Evolutionary conservation across 257 asterid species (phyloP).

Genomic region (Gentiana straminea): DNA sequence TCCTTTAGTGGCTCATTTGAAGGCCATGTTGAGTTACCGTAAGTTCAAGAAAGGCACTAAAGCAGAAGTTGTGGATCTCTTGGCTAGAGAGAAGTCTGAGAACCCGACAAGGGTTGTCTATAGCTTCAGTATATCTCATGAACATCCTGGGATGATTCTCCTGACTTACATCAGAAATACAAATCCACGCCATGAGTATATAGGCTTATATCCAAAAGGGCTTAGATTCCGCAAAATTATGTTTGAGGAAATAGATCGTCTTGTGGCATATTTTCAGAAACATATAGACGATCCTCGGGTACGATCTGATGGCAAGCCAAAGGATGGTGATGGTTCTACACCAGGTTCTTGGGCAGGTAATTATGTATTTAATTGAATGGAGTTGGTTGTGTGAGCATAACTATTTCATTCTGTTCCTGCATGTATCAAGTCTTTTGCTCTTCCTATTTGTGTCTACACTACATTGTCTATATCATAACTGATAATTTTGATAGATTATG

Average conservation of each 20-base stretch:
- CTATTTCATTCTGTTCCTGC: neutral
- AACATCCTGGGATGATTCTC: constrained; percentile 93
- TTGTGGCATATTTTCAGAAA: constrained; percentile 81
- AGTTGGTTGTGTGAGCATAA: no score
- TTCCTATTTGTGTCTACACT: no score
- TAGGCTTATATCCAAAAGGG: constrained; percentile 89
- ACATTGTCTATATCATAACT: no score
- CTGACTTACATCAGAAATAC: constrained; percentile 82
- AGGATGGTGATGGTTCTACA: constrained; percentile 44
- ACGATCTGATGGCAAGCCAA: constrained; percentile 45
- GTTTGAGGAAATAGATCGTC: constrained; percentile 90
- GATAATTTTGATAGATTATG: no score
- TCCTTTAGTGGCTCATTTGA: constrained; percentile 86
- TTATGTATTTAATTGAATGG: no score
- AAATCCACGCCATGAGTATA: constrained; percentile 93
- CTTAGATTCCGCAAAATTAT: constrained; percentile 78
- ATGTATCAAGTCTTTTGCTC: no score
- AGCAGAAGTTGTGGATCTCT: constrained; percentile 80
- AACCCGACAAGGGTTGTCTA: constrained; percentile 80
- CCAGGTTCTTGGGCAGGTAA: constrained; percentile 52
- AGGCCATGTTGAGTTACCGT: constrained; percentile 81
- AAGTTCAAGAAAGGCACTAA: constrained; percentile 78
- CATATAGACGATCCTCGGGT: constrained; percentile 79
- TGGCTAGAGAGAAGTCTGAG: constrained; percentile 67
- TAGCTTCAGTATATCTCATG: constrained; percentile 87